Percentiles rank a stretch among this genome's conserved stretches.
These are phyloP conservation scores for Drechslerella dactyloides DNA, from an alignment of 2,329 filamentous ascomycete genomes.

Conservation along the genomic window DNA sequence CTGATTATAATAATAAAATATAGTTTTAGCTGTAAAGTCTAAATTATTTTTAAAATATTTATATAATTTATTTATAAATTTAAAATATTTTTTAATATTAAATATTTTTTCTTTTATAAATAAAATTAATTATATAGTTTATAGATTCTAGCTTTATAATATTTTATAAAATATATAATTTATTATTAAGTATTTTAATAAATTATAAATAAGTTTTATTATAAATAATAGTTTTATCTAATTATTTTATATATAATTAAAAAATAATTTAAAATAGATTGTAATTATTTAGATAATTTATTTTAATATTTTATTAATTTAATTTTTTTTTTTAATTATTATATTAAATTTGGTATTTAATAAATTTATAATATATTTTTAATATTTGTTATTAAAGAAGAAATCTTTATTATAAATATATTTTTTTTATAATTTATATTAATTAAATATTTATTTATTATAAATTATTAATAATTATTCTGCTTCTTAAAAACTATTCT, in stretches of 20 bases:
- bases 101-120: background rate
- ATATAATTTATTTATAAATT: background rate
- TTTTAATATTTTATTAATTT: background rate
- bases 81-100: background rate
- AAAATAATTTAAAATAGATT: background rate
- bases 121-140: background rate
- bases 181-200: background rate
- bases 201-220: constrained; percentile 1
- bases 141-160: background rate
- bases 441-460: background rate
- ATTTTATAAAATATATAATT: background rate
- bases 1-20: background rate
- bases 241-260: constrained; percentile 4
- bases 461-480: constrained; percentile 2
- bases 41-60: background rate
- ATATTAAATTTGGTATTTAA: constrained; percentile 5
- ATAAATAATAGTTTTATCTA: background rate
- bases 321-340: background rate
- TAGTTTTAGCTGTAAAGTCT: background rate
- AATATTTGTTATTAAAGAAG: background rate
- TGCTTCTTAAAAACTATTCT: background rate
- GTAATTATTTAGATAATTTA: background rate
- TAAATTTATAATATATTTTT: constrained; percentile 20
- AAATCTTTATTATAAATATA: background rate
- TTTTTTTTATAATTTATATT: background rate